These are phyloP conservation scores for Cordyceps militaris DNA, from an alignment of 2,329 filamentous ascomycete species.

Conservation along the genomic window DNA sequence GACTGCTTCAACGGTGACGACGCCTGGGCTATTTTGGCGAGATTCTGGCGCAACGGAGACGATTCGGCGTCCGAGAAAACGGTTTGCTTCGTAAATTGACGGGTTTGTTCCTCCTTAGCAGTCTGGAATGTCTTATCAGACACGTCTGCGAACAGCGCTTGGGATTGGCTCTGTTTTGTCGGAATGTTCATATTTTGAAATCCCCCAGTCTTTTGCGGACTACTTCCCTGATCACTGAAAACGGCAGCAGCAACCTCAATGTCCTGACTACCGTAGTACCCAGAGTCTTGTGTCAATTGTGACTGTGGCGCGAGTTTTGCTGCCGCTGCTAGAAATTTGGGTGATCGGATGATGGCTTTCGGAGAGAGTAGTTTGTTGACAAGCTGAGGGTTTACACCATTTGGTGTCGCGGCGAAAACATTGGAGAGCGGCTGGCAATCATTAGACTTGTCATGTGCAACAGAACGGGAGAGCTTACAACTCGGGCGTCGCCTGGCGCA, in stretches of 20 bases:
- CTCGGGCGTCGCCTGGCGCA: constrained; percentile 46
- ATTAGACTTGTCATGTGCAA: constrained; percentile 20
- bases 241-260: constrained; percentile 22
- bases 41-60: background rate
- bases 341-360: constrained; percentile 25
- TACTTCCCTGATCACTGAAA: constrained; percentile 14
- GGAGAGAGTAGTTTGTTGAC: constrained; percentile 26
- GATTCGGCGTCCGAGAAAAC: constrained; percentile 6
- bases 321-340: constrained; percentile 25
- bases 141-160: constrained; percentile 24
- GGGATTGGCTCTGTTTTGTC: constrained; percentile 20
- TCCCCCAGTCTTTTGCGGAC: background rate
- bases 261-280: constrained; percentile 62
- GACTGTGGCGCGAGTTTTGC: constrained; percentile 20
- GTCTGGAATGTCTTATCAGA: constrained; percentile 35
- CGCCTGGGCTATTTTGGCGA: constrained; percentile 3
- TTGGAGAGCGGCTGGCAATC: constrained; percentile 48
- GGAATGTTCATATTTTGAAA: constrained; percentile 14
- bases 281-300: constrained; percentile 47
- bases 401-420: constrained; percentile 49
- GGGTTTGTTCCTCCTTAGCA: constrained; percentile 37
- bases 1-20: constrained; percentile 9
- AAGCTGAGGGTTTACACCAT: constrained; percentile 39
- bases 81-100: background rate
- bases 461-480: constrained; percentile 41